Conservation (phyloP, 495 filamentous ascomycete genomes). For the Darksidea phi region DNA sequence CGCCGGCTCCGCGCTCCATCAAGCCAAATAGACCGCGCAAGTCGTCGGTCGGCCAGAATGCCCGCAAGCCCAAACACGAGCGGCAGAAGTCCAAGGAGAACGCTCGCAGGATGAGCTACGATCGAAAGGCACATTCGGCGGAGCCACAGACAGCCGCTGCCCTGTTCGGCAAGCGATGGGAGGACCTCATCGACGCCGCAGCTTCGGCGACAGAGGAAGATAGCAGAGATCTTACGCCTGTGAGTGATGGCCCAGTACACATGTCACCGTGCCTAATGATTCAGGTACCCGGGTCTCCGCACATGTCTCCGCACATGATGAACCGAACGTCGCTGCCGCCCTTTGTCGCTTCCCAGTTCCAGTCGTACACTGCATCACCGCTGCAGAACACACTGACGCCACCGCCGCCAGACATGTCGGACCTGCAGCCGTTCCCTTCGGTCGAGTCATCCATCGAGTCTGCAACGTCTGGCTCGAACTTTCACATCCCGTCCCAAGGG, state of each 20-base stretch:
- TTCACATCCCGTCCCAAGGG: conserved; percentile 58
- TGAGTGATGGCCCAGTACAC: conserved; percentile 45
- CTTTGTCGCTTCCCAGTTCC: conserved; percentile 57
- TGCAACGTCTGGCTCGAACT: conserved; percentile 58
- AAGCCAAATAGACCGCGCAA: conserved; percentile 73
- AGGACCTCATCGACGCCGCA: conserved; percentile 88
- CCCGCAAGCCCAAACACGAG: conserved; percentile 71
- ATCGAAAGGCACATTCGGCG: conserved; percentile 77
- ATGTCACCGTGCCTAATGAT: conserved; percentile 4
- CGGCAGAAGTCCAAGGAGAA: conserved; percentile 71
- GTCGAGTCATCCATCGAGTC: conserved; percentile 71
- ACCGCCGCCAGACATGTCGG: conserved; percentile 60
- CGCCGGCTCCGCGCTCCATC: conserved; percentile 67
- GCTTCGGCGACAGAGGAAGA: conserved; percentile 91
- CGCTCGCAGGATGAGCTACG: conserved; percentile 63
- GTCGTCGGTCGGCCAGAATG: conserved; percentile 74
- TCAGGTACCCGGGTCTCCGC: conserved; percentile 58
- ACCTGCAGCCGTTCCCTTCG: conserved; percentile 73
- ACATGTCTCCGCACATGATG: conserved; percentile 60
- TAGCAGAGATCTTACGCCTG: conserved; percentile 77
- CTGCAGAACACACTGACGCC: conserved; percentile 82
- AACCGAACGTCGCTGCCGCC: conserved; percentile 80
- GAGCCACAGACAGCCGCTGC: conserved; percentile 69
- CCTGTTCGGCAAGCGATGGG: conserved; percentile 84
- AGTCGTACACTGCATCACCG: conserved; percentile 81